A percentile compares a stretch with the other conserved stretches of the same genome.
Conservation (phyloP, 495 filamentous ascomycete genomes). For the Hypomontagnella submonticulosa region DNA sequence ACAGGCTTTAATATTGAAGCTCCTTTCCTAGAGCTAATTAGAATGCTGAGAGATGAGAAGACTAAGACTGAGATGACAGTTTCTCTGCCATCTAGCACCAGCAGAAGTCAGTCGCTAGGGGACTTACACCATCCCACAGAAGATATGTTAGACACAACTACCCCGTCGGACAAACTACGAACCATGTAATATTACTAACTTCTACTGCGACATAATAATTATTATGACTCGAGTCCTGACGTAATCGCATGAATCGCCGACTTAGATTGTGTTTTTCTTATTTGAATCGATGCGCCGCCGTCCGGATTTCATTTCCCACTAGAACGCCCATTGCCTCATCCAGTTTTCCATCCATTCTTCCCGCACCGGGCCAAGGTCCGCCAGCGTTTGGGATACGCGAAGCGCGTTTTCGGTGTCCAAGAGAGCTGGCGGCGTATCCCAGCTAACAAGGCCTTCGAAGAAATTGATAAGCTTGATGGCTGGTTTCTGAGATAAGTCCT, state of each 20-base stretch:
- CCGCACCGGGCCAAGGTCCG: slow-evolving; percentile 8
- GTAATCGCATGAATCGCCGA: too few relatives aligned
- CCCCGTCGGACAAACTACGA: too few relatives aligned
- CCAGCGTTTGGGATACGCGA: slow-evolving; percentile 2
- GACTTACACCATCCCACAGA: too few relatives aligned
- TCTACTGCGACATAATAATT: too few relatives aligned
- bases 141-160: too few relatives aligned
- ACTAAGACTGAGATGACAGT: not conserved
- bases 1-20: not conserved
- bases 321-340: slow-evolving; percentile 28
- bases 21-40: not conserved
- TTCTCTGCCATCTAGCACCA: too few relatives aligned
- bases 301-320: too few relatives aligned
- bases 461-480: slow-evolving; percentile 53
- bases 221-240: too few relatives aligned
- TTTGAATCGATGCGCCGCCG: too few relatives aligned
- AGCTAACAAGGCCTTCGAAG: slow-evolving; percentile 4
- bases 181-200: too few relatives aligned
- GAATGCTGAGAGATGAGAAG: not conserved
- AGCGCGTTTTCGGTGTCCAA: not conserved
- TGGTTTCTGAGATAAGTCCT: slow-evolving; percentile 50
- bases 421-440: not conserved
- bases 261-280: too few relatives aligned
- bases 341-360: slow-evolving; percentile 21
- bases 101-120: too few relatives aligned